Conservation (phyloP, 2,329 filamentous ascomycete species). For the Clathrospora elynae region DNA sequence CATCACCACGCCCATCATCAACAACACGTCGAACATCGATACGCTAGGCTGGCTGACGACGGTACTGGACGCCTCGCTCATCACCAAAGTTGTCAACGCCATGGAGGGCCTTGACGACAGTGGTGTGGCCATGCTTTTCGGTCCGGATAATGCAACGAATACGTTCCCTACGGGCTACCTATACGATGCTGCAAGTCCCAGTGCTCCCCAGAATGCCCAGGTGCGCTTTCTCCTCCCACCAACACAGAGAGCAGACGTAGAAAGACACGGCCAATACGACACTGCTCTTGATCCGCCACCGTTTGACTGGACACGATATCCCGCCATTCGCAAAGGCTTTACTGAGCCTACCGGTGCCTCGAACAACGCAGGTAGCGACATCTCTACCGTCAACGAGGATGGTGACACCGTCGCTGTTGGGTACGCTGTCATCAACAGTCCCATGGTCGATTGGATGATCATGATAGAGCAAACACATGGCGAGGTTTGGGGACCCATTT, state of each 20-base stretch:
- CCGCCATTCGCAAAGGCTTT: constrained; percentile 66
- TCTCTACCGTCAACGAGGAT: constrained; percentile 76
- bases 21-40: constrained; percentile 64
- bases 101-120: constrained; percentile 72
- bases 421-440: constrained; percentile 70
- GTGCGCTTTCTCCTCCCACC: constrained; percentile 46
- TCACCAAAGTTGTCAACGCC: constrained; percentile 67
- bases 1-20: constrained; percentile 77
- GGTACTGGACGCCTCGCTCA: constrained; percentile 69
- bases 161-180: constrained; percentile 46
- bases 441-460: constrained; percentile 79
- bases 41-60: constrained; percentile 85
- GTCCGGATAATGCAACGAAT: constrained; percentile 70
- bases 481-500: constrained; percentile 79
- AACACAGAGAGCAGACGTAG: constrained; percentile 26
- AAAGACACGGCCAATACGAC: constrained; percentile 38
- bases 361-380: constrained; percentile 71
- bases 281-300: constrained; percentile 29
- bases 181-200: constrained; percentile 27
- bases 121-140: constrained; percentile 72
- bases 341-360: constrained; percentile 51
- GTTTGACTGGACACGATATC: constrained; percentile 67
- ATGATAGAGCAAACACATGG: constrained; percentile 74
- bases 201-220: constrained; percentile 29
- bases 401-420: constrained; percentile 74